Evolutionary conservation across 164 flowering plant genomes (phyloP).

Genomic region (Kalanchoe fedtschenkoi): DNA sequence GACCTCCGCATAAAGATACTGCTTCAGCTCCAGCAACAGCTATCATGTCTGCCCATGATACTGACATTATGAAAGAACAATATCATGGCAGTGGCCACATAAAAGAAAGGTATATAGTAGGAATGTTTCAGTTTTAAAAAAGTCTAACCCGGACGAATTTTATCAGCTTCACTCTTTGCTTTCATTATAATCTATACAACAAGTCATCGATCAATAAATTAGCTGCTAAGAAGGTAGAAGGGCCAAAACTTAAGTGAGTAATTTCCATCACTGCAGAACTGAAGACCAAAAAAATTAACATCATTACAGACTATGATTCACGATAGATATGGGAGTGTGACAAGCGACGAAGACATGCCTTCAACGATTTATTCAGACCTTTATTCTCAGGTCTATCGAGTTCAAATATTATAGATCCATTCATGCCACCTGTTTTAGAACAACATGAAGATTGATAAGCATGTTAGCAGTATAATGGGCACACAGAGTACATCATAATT

Average conservation of each 20-base stretch:
- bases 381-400: conserved; percentile 84
- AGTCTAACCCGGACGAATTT: conserved; percentile 38
- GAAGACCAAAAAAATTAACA: not conserved
- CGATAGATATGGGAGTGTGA: not conserved
- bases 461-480: not conserved
- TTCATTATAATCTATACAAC: conserved; percentile 59
- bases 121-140: not conserved
- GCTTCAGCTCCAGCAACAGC: conserved; percentile 91
- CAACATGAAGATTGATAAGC: not conserved
- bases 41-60: conserved; percentile 90
- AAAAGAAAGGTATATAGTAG: not conserved
- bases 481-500: not conserved
- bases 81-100: conserved; percentile 10
- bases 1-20: conserved; percentile 82
- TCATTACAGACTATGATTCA: not conserved
- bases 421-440: conserved; percentile 83
- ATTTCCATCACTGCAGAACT: not conserved
- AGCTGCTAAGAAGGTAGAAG: conserved; percentile 15
- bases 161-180: conserved; percentile 59
- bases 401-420: conserved; percentile 81
- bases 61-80: conserved; percentile 20
- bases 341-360: conserved; percentile 30
- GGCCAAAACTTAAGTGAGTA: not conserved
- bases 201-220: conserved; percentile 27
- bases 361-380: conserved; percentile 66